Conservation (phyloP, 345 rosid species). For the Cardamine chenopodiifolia region DNA sequence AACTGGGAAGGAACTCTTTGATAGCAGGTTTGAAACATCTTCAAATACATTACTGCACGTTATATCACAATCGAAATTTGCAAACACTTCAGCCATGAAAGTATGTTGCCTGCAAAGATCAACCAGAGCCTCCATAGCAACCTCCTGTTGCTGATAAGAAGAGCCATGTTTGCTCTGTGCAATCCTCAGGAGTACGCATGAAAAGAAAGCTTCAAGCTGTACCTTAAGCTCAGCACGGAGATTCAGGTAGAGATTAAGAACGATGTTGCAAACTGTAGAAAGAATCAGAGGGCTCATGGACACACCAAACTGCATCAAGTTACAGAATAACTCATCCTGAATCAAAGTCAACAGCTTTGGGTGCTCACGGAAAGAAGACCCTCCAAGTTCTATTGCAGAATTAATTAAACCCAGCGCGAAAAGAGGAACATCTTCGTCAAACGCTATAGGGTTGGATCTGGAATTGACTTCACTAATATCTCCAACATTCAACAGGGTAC, state of each 20-base stretch:
- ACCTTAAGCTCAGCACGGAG: constrained; percentile 66
- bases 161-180: constrained; percentile 72
- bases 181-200: constrained; percentile 68
- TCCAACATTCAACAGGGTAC: constrained; percentile 64
- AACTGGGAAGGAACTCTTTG: constrained; percentile 72
- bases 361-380: constrained; percentile 54
- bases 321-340: constrained; percentile 70
- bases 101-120: constrained; percentile 70
- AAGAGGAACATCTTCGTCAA: constrained; percentile 81
- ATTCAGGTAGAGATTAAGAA: constrained; percentile 70
- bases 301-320: constrained; percentile 78
- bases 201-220: constrained; percentile 74
- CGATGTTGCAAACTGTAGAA: constrained; percentile 74
- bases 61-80: constrained; percentile 79
- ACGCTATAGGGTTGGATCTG: constrained; percentile 64
- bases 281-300: constrained; percentile 81
- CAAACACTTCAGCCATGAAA: constrained; percentile 69
- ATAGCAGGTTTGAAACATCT: constrained; percentile 62
- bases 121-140: constrained; percentile 79
- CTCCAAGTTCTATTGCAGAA: constrained; percentile 69
- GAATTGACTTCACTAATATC: constrained; percentile 55
- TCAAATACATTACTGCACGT: constrained; percentile 69
- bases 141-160: constrained; percentile 80
- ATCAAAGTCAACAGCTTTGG: constrained; percentile 59
- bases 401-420: constrained; percentile 77